Conservation (phyloP, 805 yeast species). For the Scheffersomyces spartinae region DNA sequence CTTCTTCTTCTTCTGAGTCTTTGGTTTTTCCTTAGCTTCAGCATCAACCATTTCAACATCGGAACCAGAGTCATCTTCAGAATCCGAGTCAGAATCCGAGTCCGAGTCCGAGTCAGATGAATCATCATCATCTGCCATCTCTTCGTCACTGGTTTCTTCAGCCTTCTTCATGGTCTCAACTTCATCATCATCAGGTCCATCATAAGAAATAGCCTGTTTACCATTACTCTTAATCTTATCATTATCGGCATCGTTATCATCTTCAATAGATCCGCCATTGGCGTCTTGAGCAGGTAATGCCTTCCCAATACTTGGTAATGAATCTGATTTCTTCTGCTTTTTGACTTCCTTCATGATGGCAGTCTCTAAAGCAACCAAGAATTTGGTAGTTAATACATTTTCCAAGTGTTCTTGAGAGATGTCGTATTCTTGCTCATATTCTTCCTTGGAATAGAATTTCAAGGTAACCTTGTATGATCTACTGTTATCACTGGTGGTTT, state of each 20-base stretch:
- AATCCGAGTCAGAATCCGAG: conserved; percentile 26
- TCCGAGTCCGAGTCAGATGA: conserved; percentile 21
- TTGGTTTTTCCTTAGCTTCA: conserved; percentile 9
- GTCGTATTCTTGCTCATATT: conserved; percentile 83
- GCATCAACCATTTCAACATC: conserved; percentile 24
- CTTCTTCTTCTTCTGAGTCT: conserved; percentile 7
- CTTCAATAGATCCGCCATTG: no score
- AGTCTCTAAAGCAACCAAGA: conserved; percentile 60
- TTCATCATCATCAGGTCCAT: conserved; percentile 93
- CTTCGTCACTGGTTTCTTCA: conserved; percentile 68
- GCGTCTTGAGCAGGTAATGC: conserved; percentile 66
- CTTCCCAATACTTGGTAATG: conserved; percentile 54
- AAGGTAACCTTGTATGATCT: conserved; percentile 70
- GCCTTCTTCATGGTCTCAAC: conserved; percentile 80
- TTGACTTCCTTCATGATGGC: conserved; percentile 72
- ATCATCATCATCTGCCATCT: conserved; percentile 29
- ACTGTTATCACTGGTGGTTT: conserved; percentile 47
- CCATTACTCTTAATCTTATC: conserved; percentile 49
- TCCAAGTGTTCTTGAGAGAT: conserved; percentile 73
- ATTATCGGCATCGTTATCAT: conserved; percentile 51
- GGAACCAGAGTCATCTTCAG: conserved; percentile 24
- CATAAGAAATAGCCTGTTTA: conserved; percentile 85
- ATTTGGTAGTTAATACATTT: conserved; percentile 47
- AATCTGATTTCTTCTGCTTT: conserved; percentile 56
- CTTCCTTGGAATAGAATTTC: conserved; percentile 62